Evolutionary conservation across 176 grass and related monocot genomes (phyloP), one percentile per base, ranked within the genome.

Genomic region (Aegilops umbellulata): DNA sequence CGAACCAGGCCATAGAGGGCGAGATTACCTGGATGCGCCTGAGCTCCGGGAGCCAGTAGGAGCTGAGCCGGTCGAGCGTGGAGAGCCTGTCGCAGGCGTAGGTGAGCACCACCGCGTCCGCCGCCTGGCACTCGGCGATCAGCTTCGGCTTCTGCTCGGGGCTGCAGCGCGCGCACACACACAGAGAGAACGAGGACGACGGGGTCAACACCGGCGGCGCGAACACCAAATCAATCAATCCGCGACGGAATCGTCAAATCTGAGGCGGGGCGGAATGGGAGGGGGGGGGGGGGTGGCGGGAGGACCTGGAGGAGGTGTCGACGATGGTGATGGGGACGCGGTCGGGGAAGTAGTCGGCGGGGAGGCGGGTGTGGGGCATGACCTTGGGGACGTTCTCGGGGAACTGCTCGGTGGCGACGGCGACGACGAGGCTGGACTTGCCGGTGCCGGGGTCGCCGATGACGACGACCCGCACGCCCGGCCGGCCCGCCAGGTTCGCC

Each of bases 251-350:
- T 42, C 69, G 69, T 41, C 57, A n/a, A 86, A 41, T 71, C 67
- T 69, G 58, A 14, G 22, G 60, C 15, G 4, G 10, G 13, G 10
- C 57, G 7, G n/a, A 8, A 6, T 7, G 10, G 15, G 29, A 8
- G 0, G 9, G 24, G 39, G 53, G 22, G 39, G 12, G 4, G 2
- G 0, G 9, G 24, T 31, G 53, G 22, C 32, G 12, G 4, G 2
- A 1, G 22, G 2, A 99, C 97, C 92, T 90, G 17, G 97, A 88
- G 16, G 94, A 99, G 5, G 92, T 99, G 81, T 94, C 94, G 67
- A 96, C 86, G 92, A 99, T 96, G 85, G 90, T 99, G 92, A 99
- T 91, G 73, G 94, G 97, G 24, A 99, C 97, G 73, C 94, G 90
- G 88, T 99, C 90, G 71, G 90, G 92, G 84, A 94, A 99, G 80